Evolutionary conservation across 73 alveolate genomes (phyloP).

Genomic region (Symbiodinium natans): DNA sequence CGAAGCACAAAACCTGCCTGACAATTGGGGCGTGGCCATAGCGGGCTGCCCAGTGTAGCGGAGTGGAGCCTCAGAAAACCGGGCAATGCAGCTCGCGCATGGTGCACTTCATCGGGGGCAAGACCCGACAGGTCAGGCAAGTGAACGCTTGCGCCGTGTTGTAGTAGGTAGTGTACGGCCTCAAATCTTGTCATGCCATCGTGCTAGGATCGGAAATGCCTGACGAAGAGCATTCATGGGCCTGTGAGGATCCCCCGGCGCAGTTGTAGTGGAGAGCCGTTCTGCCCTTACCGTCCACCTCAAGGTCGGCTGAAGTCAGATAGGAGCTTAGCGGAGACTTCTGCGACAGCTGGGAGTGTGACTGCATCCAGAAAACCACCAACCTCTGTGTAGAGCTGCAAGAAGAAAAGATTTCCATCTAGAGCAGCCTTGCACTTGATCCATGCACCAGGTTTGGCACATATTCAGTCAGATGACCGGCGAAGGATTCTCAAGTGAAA

Average conservation of each 20-base stretch:
- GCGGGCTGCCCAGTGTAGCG: slow-evolving; percentile 94
- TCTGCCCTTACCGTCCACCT: slow-evolving; percentile 92
- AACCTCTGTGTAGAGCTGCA: slow-evolving; percentile 84
- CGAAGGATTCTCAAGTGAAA: too few species aligned
- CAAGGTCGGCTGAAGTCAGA: not conserved
- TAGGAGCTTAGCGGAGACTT: not conserved
- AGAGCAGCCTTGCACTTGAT: slow-evolving; percentile 90
- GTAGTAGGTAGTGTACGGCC: slow-evolving; percentile 83
- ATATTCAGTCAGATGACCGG: too few species aligned
- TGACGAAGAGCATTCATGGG: not conserved
- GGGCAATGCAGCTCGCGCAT: too few species aligned
- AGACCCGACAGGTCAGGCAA: slow-evolving; percentile 80
- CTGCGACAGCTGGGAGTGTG: not conserved
- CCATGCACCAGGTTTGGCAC: too few species aligned
- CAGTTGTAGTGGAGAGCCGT: slow-evolving; percentile 86
- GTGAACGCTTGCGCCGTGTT: slow-evolving; percentile 84
- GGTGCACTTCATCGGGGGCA: not conserved
- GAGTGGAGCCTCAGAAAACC: slow-evolving; percentile 40
- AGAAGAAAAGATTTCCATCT: slow-evolving; percentile 81
- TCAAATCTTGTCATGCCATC: too few species aligned
- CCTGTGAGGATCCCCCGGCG: slow-evolving; percentile 87
- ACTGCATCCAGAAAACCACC: slow-evolving; percentile 84
- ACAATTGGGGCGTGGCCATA: slow-evolving; percentile 92
- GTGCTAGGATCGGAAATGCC: too few species aligned
- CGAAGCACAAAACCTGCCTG: slow-evolving; percentile 36